Evolutionary conservation across 768 basidiomycete species (phyloP), one percentile per base, ranked within the genome.

Genomic region (Clitopilus hobsonii): DNA sequence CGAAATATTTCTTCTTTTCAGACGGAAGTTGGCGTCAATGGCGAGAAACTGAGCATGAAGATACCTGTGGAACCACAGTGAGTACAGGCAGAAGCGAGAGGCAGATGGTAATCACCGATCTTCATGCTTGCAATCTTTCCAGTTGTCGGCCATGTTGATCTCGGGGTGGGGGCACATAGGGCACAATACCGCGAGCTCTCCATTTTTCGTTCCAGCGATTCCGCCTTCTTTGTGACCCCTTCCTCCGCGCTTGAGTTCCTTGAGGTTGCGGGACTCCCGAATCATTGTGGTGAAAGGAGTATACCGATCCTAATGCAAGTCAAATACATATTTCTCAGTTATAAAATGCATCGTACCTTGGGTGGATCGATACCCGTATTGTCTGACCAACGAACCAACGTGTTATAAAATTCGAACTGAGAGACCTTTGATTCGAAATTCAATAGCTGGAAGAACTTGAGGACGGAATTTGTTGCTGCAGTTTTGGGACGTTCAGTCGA

Each of bases 361-460:
- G 55, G 52, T 1, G 53, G 53, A 1, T 52, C 54, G 2, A 61
- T 25, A 0, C 69, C 69, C 0, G 64, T 62, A 41, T 73, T 71
- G 29, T 73, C 58, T 0, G 62, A 68, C 10, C 53, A 27, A 1
- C 59, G 56, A 1, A 61, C 56, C 0, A 75, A 38, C 0, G 65
- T 49, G 5, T 45, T 53, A 54, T 70, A 73, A 55, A 61, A 74
- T 6, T 77, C 66, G 29, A 68, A 70, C 0, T 59, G 55, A 0
- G 67, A 65, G 0, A 60, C 25, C 51, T 75, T 74, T 5, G 69
- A 67, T 11, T 58, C 58, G 0, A 65, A 59, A 0, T 60, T 60
- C 1, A 69, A 58, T 2, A 62, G 23, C 20, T 71, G 66, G 41
- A 69, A 69, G 1, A 26, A 29, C 20, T 67, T 58, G 10, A 74